phyloP scores from a whole-genome alignment of 1,284 basidiomycete species.

The Prillingera fragicola region DNA sequence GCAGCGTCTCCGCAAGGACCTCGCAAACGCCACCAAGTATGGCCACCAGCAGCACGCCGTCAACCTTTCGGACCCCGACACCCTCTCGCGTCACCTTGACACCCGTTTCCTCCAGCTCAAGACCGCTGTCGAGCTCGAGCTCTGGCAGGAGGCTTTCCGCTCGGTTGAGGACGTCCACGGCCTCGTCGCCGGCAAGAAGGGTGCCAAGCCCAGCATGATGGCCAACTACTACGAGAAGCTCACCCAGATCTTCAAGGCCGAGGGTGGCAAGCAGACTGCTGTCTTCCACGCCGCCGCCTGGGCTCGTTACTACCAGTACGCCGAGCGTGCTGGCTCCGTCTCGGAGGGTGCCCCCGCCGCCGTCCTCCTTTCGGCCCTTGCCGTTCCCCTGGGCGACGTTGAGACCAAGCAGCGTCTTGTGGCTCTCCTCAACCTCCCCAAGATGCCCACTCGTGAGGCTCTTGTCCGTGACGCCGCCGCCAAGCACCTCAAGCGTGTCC shows the following conservation, averaged over 20 bases:
- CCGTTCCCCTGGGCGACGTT: constrained; percentile 75
- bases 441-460: constrained; percentile 78
- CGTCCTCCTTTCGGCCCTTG: constrained; percentile 86
- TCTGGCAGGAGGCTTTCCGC: constrained; percentile 99
- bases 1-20: constrained; percentile 81
- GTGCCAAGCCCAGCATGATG: constrained; percentile 92
- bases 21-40: constrained; percentile 93
- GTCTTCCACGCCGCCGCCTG: constrained; percentile 97
- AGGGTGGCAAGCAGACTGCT: constrained; percentile 62
- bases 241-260: constrained; percentile 76
- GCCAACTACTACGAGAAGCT: constrained; percentile 99
- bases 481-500: constrained; percentile 74
- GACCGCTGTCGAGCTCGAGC: constrained; percentile 95
- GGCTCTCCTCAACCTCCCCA: constrained; percentile 76
- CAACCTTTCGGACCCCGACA: constrained; percentile 94
- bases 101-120: constrained; percentile 97
- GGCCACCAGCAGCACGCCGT: constrained; percentile 93
- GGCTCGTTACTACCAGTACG: constrained; percentile 66
- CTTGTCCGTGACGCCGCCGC: constrained; percentile 81
- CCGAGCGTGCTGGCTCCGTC: constrained; percentile 60
- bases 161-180: constrained; percentile 98
- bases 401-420: constrained; percentile 75
- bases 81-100: constrained; percentile 93
- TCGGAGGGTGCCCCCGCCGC: constrained; percentile 78
- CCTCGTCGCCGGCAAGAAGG: constrained; percentile 75